Base-by-base conservation (phyloP, 345 rosid species). In the Bruguiera gymnorhiza region DNA sequence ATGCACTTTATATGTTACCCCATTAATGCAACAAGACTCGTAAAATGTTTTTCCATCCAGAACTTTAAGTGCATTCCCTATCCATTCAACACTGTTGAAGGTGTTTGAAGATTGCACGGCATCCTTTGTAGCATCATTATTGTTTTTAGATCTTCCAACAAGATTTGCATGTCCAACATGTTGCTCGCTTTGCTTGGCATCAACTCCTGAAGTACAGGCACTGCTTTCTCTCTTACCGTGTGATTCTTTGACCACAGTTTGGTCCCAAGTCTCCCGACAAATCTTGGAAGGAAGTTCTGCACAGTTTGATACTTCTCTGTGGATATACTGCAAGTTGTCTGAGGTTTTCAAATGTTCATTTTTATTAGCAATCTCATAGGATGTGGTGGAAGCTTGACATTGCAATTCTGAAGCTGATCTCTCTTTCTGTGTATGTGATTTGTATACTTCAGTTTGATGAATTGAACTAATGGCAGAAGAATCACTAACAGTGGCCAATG, bases 1-100 rank as follows among this genome's bases (percentile, higher is more conserved):
- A 52, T 81, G 79, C 81, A 87, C 66, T 75, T 80, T 84, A 75
- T 87, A 89, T 10, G 74, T 72, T 46, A 72, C 76, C 65, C 92
- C 95, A 71, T 61, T 72, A 67, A 86, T 55, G 60, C 74, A 79
- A 78, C 92, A 87, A 62, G 87, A 80, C 73, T 59, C 67, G 61
- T 85, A 89, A 71, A 73, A 80, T 26, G 37, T 71, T 80, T 80
- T 86, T 30, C 81, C 93, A 72, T 83, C 87, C 46, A 62, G 70
- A 67, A 70, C 65, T 64, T 79, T 75, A 62, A 79, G 29, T 30
- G 60, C 73, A 31, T 80, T 69, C 26, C 86, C 82, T 57, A 69
- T 71, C 90, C 90, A 88, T 53, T 81, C 69, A 58, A 81, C 82
- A 73, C 29, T 31, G 30, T 63, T 73, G 27, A 72, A 54, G 32